Percentiles rank a stretch among this genome's conserved stretches.
Conservation (phyloP, 441 rosid genomes). For the Flueggea neowawraea region DNA sequence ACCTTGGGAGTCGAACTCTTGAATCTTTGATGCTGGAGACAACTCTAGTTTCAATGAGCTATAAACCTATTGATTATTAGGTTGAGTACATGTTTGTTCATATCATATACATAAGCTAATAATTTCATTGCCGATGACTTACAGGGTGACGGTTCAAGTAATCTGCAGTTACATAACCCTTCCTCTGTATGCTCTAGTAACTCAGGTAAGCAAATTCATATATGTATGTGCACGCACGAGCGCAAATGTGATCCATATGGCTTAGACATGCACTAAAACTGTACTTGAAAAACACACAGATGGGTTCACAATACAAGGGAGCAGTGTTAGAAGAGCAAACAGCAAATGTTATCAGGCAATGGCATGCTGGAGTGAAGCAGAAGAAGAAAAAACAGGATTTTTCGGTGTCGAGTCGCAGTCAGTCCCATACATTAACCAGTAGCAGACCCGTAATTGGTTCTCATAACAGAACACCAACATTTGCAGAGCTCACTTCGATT, state of each 20-base stretch:
- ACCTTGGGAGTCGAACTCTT: too few species aligned
- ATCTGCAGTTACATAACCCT: conserved; percentile 73
- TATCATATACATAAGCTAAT: too few species aligned
- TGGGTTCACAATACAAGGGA: conserved; percentile 62
- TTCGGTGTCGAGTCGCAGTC: not conserved
- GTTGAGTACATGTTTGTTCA: too few species aligned
- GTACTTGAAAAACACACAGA: conserved; percentile 27
- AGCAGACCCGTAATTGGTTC: conserved; percentile 2
- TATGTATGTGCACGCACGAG: not conserved
- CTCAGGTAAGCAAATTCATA: conserved; percentile 34
- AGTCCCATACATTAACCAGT: conserved; percentile 1
- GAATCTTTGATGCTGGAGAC: too few species aligned
- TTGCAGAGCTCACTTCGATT: conserved; percentile 1
- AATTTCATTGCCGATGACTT: not conserved
- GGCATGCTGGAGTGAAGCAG: conserved; percentile 39
- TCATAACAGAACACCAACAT: conserved; percentile 17
- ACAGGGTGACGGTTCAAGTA: conserved; percentile 54
- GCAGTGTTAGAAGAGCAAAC: conserved; percentile 41
- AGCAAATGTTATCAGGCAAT: conserved; percentile 34
- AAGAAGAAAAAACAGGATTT: conserved; percentile 24
- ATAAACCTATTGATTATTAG: too few species aligned
- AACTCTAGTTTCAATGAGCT: too few species aligned
- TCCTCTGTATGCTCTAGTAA: conserved; percentile 73
- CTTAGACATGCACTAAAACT: too few species aligned
- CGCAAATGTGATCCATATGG: too few species aligned